These are phyloP conservation scores for Globisporangium cylindrosporum DNA, from an alignment of 352 stramenopile species.

Conservation along the genomic window DNA sequence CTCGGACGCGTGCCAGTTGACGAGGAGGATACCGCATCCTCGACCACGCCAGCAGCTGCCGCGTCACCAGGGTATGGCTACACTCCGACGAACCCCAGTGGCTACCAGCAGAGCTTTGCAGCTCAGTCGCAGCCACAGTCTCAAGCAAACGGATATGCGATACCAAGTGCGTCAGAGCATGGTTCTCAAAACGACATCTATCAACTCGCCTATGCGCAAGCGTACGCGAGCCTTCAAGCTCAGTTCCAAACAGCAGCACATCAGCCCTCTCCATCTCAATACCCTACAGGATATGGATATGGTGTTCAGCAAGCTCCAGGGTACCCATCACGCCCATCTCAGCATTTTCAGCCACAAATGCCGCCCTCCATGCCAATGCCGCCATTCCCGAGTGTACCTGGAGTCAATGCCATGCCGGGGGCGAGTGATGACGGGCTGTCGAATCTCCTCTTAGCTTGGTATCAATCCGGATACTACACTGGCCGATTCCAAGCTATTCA, in stretches of 20 bases:
- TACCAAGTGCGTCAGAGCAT: neutral
- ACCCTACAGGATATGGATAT: conserved; percentile 15
- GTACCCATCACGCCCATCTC: conserved; percentile 28
- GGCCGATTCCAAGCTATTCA: conserved; percentile 75
- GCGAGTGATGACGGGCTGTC: conserved; percentile 54
- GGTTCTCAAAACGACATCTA: conserved; percentile 37
- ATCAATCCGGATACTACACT: conserved; percentile 83
- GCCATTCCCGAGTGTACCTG: conserved; percentile 16
- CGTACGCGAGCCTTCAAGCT: conserved; percentile 59
- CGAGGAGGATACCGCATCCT: conserved; percentile 18
- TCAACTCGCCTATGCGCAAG: conserved; percentile 63
- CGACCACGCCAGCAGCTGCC: neutral
- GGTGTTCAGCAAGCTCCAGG: conserved; percentile 10
- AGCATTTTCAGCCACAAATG: conserved; percentile 14
- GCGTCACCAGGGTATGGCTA: conserved; percentile 9
- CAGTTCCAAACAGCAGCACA: conserved; percentile 41
- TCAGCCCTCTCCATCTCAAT: conserved; percentile 14
- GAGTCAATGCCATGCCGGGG: conserved; percentile 15
- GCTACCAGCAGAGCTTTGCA: conserved; percentile 2
- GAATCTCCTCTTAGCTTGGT: conserved; percentile 80
- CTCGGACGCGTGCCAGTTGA: conserved; percentile 24
- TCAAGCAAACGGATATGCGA: conserved; percentile 6
- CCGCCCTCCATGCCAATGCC: conserved; percentile 14
- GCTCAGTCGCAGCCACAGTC: neutral
- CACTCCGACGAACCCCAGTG: neutral